Evolutionary conservation across 2,329 filamentous ascomycete species (phyloP), one percentile per base, ranked within the genome.

Genomic region (Cordyceps cateniannulata): DNA sequence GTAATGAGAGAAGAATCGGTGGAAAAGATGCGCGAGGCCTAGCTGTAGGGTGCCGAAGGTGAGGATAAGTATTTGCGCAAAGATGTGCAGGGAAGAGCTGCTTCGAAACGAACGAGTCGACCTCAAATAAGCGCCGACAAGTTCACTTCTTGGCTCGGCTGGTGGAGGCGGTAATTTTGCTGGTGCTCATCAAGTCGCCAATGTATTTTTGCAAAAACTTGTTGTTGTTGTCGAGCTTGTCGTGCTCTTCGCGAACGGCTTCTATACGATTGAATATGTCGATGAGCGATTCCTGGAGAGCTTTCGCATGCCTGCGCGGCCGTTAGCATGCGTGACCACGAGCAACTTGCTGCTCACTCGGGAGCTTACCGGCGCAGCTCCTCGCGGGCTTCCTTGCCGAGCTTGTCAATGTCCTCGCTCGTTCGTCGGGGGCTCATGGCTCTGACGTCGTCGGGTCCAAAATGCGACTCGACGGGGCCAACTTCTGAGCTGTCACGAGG

Each of bases 161-260:
- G 59, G 77, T 76, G 1, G 81, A 78, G 1, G 85, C 81, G 1
- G 86, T 89, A 67, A 89, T 88, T 70, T 89, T 89, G 72, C 84
- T 87, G n/a, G 86, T 89, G 67, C 91, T 90, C 85, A 96, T 98
- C 60, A 98, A 81, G 70, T 96, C 93, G 65, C 93, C 93, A 69
- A 98, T 98, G 73, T 98, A 98, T 74, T 96, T 96, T 75, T 98
- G 93, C 52, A 99, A 77, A 71, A 98, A 97, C 70, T 92, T 93
- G 81, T 99, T 99, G 74, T 97, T 93, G 73, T 84, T 95, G 75
- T 98, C 93, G 59, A 99, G 85, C 76, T 96, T 97, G 77, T 97
- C 91, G 71, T 99, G 93, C 71, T 98, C 93, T 67, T 90, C 88
- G 74, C 92, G 91, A 65, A 98, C 93, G 32, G 91, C 90, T 71